Base-by-base conservation (phyloP, 2,329 filamentous ascomycete genomes). In the Colletotrichum sp. region DNA sequence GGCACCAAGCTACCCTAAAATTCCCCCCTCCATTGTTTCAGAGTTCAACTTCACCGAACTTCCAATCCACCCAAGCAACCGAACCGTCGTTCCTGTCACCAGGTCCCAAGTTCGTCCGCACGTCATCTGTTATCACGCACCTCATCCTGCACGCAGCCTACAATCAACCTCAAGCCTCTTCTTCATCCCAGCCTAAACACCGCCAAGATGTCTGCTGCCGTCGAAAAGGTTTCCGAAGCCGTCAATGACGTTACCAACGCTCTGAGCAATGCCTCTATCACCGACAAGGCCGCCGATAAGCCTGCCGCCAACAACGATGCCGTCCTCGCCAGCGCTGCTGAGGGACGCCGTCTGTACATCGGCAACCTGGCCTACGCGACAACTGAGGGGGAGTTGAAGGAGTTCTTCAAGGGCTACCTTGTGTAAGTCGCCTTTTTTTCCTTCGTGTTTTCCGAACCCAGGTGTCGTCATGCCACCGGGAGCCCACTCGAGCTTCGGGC, bases 341-440 rank as follows among this genome's bases (percentile, higher is more conserved):
- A 99, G 92, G 96, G 97, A 88, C 95, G 97, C 91, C 95, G 97
- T 90, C 94, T 99, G 84, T 99, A 99, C 91, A 99, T 99, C 91
- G 97, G 97, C 92, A 99, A 99, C 92, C 95, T 99, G 93, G 97
- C 97, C 85, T 99, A 99, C 89, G 96, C 96, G 94, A 99, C 97
- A 93, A 98, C 96, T 88, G 97, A 99, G 95, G 97, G 95, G 94
- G 96, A 98, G 94, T 95, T 99, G 92, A 98, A 98, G 92, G 95
- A 97, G 84, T 99, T 99, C 93, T 99, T 99, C 94, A 96, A 97
- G 92, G 95, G 94, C 89, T 99, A 98, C 92, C 94, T 97, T 91
- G 95, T 99, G 97, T 99, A 92, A 92, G 96, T 95, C 57, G 34
- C 71, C 69, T 39, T 32, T 55, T 21, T 36, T 36, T 15, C 52